Evolutionary conservation across 129 eudicot species (phyloP).

Genomic region (Rutidosis leptorrhynchoides): DNA sequence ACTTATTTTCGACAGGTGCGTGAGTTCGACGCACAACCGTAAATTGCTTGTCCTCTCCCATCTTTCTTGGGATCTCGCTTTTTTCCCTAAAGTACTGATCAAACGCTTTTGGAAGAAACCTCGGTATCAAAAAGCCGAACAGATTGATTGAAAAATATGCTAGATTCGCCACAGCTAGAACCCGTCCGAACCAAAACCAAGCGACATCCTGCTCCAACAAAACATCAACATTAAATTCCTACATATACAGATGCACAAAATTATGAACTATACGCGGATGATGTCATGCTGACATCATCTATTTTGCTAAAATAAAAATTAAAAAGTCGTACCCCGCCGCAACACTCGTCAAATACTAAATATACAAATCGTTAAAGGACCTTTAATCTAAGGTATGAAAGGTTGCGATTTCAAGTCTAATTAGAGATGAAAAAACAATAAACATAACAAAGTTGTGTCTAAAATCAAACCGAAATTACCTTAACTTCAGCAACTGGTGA

Average conservation of each 20-base stretch:
- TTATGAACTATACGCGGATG: too few species aligned
- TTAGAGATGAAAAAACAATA: neutral
- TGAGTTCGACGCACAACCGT: conserved; percentile 9
- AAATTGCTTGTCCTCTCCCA: conserved; percentile 48
- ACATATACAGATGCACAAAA: too few species aligned
- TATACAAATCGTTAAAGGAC: too few species aligned
- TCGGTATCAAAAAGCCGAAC: conserved; percentile 68
- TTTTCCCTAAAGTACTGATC: conserved; percentile 66
- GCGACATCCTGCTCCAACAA: conserved; percentile 48
- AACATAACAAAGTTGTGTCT: neutral
- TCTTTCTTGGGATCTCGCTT: conserved; percentile 53
- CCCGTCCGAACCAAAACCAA: conserved; percentile 95
- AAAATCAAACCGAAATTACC: conserved; percentile 26
- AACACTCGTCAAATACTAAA: too few species aligned
- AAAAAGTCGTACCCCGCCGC: too few species aligned
- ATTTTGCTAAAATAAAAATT: too few species aligned
- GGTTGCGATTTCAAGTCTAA: too few species aligned
- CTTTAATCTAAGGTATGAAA: too few species aligned
- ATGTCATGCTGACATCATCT: too few species aligned
- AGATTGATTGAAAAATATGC: conserved; percentile 62
- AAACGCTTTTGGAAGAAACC: conserved; percentile 77
- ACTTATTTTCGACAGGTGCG: conserved; percentile 17
- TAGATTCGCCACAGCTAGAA: conserved; percentile 49
- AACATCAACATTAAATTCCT: too few species aligned
- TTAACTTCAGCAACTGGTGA: conserved; percentile 46